Evolutionary conservation across 768 basidiomycete species (phyloP).

Genomic region (Pilatotrama ljubarskyi): DNA sequence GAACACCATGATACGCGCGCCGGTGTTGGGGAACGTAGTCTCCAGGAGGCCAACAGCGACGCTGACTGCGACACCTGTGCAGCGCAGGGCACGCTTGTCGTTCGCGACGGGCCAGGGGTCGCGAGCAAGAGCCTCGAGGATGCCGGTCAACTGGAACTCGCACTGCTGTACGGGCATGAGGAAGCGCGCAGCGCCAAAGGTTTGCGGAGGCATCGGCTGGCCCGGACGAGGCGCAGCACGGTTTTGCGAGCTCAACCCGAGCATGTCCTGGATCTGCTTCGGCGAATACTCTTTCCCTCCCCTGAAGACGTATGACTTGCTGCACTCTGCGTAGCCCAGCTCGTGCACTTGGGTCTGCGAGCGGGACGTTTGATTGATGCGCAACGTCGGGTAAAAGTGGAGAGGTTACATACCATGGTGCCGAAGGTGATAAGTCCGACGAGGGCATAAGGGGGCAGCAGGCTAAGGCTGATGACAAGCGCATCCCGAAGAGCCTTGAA

Average conservation of each 20-base stretch:
- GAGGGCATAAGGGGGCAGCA: constrained; percentile 91
- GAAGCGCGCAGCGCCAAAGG: constrained; percentile 88
- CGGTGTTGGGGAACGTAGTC: constrained; percentile 94
- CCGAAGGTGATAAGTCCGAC: constrained; percentile 96
- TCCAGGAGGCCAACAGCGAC: constrained; percentile 93
- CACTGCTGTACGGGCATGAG: constrained; percentile 87
- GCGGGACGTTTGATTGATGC: not conserved
- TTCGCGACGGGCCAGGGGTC: constrained; percentile 98
- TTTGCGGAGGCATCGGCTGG: constrained; percentile 75
- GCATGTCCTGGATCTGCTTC: constrained; percentile 99
- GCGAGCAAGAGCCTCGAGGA: constrained; percentile 81
- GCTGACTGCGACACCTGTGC: constrained; percentile 92
- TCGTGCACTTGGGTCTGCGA: constrained; percentile 96
- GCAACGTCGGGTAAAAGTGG: not conserved
- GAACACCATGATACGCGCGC: constrained; percentile 95
- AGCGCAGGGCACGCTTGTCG: constrained; percentile 89
- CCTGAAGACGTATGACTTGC: constrained; percentile 98
- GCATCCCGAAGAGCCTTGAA: constrained; percentile 93
- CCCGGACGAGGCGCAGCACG: constrained; percentile 87
- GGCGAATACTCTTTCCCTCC: constrained; percentile 95
- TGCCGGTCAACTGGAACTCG: constrained; percentile 94
- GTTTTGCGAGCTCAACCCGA: constrained; percentile 76
- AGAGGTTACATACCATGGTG: constrained; percentile 73
- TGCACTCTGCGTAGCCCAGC: constrained; percentile 93
- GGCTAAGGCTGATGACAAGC: constrained; percentile 88